phyloP scores from a whole-genome alignment of 2,329 filamentous ascomycete genomes.

The Rutstroemia sp. region DNA sequence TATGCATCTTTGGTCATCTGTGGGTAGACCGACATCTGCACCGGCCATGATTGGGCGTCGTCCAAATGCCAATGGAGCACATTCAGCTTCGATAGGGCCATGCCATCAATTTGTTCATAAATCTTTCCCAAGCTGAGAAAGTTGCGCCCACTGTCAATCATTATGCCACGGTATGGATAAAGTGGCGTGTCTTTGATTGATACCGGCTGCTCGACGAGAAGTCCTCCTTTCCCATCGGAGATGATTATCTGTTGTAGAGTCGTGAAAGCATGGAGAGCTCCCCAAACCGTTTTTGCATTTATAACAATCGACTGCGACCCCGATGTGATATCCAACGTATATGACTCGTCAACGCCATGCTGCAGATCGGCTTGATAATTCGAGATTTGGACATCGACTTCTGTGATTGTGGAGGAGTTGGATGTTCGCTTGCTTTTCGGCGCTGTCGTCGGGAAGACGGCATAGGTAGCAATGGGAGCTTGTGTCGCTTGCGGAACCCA shows the following conservation, averaged over 20 bases:
- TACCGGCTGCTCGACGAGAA: slow-evolving; percentile 63
- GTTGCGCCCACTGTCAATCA: slow-evolving; percentile 68
- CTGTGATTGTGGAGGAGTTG: slow-evolving; percentile 28
- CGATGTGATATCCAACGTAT: slow-evolving; percentile 53
- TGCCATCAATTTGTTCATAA: slow-evolving; percentile 65
- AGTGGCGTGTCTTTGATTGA: slow-evolving; percentile 61
- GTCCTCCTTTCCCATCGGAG: slow-evolving; percentile 47
- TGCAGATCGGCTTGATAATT: slow-evolving; percentile 41
- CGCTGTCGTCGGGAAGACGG: slow-evolving; percentile 41
- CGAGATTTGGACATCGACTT: slow-evolving; percentile 38
- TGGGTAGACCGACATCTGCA: slow-evolving; percentile 68
- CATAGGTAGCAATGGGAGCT: slow-evolving; percentile 41
- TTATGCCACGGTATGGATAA: slow-evolving; percentile 69
- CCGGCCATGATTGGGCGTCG: slow-evolving; percentile 76
- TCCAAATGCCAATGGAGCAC: slow-evolving; percentile 72
- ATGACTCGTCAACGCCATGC: slow-evolving; percentile 65
- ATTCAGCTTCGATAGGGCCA: slow-evolving; percentile 75
- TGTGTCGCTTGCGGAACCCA: slow-evolving; percentile 48
- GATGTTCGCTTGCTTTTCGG: slow-evolving; percentile 25
- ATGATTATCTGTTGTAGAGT: slow-evolving; percentile 75
- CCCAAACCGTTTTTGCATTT: slow-evolving; percentile 55
- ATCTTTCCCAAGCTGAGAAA: slow-evolving; percentile 64
- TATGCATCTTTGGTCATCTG: slow-evolving; percentile 71
- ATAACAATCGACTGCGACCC: slow-evolving; percentile 40
- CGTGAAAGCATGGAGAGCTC: slow-evolving; percentile 62